Base-by-base conservation (phyloP, 2,329 filamentous ascomycete genomes). In the Epichloe amarillans region DNA sequence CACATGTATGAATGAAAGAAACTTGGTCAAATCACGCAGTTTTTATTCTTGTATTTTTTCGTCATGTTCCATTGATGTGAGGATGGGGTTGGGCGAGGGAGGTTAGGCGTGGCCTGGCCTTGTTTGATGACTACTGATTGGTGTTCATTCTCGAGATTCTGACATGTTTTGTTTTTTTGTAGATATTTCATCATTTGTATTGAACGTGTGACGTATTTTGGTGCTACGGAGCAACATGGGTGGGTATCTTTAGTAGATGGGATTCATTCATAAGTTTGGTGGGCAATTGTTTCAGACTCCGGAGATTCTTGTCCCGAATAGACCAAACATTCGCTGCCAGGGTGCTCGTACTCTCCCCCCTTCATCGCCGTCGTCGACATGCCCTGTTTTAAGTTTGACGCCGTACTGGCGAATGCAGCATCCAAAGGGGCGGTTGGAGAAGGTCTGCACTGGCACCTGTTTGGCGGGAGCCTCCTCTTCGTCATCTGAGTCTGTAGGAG, bases 361-460 rank as follows among this genome's bases (percentile, higher is more conserved):
- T 51, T 54, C 14, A 73, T 63, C 19, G 1, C 21, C 80, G 74
- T 60, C 82, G 68, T 80, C 83, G 87, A 26, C 74, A 54, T 78
- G 66, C 23, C 53, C 48, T 54, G 71, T 68, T 3, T 52, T 54
- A 15, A 73, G 63, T 50, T 66, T 71, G 44, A 86, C 68, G 5
- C 84, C 85, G 57, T 86, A 89, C 62, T 89, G 83, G 55, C 74
- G 74, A 54, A 90, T 74, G 58, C 84, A 87, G 62, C 85, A 89
- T 2, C 66, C 66, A 59, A 89, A 88, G 0, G 84, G 79, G 36
- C 69, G 72, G 50, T 82, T 83, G 1, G 69, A 70, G 4, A 75
- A 51, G 37, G 42, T 36, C 2, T 50, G 30, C 38, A n/a, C 56
- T 41, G 52, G 30, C 12, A 36, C 45, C 15, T 48, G 49, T 41